Conservation (phyloP, 495 filamentous ascomycete genomes). For the Thermothielavioides terrestris region DNA sequence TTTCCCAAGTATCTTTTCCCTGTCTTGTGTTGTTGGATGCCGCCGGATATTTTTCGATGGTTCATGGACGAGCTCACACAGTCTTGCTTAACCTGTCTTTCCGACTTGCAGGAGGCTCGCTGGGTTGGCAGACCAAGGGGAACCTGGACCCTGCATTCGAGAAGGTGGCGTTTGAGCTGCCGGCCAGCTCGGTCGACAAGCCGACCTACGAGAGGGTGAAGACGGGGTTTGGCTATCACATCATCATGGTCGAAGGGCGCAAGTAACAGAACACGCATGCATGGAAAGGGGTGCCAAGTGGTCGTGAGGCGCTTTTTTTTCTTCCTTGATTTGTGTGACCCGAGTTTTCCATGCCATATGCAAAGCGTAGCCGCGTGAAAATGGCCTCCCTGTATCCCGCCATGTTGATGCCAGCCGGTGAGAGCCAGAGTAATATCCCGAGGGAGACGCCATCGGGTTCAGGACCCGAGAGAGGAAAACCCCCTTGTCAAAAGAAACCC, state of each 20-base stretch:
- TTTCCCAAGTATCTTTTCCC: not conserved
- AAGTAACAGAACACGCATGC: conserved; percentile 12
- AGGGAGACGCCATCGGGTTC: conserved; percentile 2
- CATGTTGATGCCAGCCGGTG: conserved; percentile 27
- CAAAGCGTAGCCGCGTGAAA: conserved; percentile 16
- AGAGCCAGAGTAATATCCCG: conserved; percentile 30
- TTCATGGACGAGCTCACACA: conserved; percentile 6
- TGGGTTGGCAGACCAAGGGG: conserved; percentile 79
- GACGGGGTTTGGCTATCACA: conserved; percentile 83
- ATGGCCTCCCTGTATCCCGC: conserved; percentile 18
- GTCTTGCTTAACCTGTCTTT: too few species aligned
- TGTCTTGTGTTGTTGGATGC: not conserved
- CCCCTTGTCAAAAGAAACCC: not conserved
- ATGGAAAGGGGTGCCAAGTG: conserved; percentile 8
- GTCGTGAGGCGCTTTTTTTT: conserved; percentile 5
- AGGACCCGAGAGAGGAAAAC: conserved; percentile 11
- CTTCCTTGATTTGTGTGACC: too few species aligned
- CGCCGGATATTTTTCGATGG: not conserved
- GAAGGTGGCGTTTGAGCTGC: conserved; percentile 69
- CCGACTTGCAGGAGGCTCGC: conserved; percentile 56
- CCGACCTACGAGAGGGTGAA: conserved; percentile 75
- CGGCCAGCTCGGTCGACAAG: conserved; percentile 63
- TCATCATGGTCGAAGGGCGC: conserved; percentile 67
- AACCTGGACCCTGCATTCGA: conserved; percentile 68
- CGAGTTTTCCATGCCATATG: conserved; percentile 33